Evolutionary conservation across 1,139 yeast species (phyloP).

Genomic region (Kodamaea ohmeri): DNA sequence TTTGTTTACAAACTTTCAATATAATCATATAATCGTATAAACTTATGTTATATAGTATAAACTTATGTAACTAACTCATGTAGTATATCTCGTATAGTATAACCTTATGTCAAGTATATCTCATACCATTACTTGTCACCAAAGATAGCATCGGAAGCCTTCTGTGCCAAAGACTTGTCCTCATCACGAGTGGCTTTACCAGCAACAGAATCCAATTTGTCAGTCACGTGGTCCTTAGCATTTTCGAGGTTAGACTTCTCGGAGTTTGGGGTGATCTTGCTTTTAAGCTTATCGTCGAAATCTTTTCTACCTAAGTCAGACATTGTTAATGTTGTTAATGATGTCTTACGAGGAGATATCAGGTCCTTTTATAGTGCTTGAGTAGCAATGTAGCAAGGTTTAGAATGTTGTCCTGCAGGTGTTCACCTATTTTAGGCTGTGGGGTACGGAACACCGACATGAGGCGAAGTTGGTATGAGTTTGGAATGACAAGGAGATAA

Average conservation of each 20-base stretch:
- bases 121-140: slow-evolving; percentile 12
- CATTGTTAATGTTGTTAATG: slow-evolving; percentile 4
- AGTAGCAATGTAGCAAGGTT: not conserved
- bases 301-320: slow-evolving; percentile 59
- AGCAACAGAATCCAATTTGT: slow-evolving; percentile 61
- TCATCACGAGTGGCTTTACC: slow-evolving; percentile 56
- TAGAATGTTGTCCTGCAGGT: no score
- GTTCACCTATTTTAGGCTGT: not conserved
- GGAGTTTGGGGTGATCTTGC: slow-evolving; percentile 49
- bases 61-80: no score
- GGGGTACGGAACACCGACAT: no score
- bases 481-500: not conserved
- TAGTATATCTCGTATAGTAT: no score
- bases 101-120: no score
- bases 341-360: not conserved
- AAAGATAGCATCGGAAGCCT: slow-evolving; percentile 50
- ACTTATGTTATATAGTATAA: no score
- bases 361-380: slow-evolving; percentile 2
- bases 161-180: slow-evolving; percentile 67
- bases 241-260: slow-evolving; percentile 51
- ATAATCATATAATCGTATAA: no score
- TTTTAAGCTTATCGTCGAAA: slow-evolving; percentile 58
- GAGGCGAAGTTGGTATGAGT: no score
- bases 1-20: no score
- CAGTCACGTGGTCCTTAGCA: slow-evolving; percentile 71